Conservation (phyloP, 306 rosid genomes). For the Rubus parviflorus region DNA sequence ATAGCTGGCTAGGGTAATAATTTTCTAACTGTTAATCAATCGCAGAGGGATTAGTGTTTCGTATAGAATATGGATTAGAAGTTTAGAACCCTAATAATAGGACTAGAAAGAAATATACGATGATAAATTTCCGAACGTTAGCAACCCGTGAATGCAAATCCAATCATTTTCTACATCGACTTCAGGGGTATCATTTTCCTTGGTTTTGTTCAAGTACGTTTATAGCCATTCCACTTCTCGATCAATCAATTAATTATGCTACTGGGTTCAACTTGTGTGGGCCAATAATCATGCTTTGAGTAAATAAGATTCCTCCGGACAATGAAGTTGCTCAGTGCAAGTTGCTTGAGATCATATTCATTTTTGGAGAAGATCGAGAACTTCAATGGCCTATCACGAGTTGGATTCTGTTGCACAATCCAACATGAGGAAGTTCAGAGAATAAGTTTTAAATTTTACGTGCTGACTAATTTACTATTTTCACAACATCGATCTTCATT, state of each 20-base stretch:
- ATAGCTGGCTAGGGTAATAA: background rate
- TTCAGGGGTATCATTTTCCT: background rate
- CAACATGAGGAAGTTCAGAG: background rate
- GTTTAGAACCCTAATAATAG: no score
- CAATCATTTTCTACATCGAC: background rate
- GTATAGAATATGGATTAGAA: background rate
- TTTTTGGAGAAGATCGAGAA: no score
- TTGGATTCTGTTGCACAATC: no score
- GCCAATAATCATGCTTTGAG: background rate
- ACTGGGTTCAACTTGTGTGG: background rate
- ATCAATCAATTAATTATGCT: background rate
- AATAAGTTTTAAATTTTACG: background rate
- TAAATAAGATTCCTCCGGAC: background rate
- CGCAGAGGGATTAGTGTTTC: background rate
- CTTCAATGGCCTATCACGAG: no score
- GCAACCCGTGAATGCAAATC: constrained; percentile 8
- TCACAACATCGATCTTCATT: background rate
- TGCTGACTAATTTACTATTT: background rate
- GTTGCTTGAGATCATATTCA: no score
- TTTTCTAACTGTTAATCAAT: background rate
- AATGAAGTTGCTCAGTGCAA: constrained; percentile 2
- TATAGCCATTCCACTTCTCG: background rate
- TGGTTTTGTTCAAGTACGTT: background rate
- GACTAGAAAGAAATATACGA: background rate
- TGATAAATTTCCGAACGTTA: background rate